Base-by-base conservation (phyloP, 768 basidiomycete species). In the Mycena alexandri region DNA sequence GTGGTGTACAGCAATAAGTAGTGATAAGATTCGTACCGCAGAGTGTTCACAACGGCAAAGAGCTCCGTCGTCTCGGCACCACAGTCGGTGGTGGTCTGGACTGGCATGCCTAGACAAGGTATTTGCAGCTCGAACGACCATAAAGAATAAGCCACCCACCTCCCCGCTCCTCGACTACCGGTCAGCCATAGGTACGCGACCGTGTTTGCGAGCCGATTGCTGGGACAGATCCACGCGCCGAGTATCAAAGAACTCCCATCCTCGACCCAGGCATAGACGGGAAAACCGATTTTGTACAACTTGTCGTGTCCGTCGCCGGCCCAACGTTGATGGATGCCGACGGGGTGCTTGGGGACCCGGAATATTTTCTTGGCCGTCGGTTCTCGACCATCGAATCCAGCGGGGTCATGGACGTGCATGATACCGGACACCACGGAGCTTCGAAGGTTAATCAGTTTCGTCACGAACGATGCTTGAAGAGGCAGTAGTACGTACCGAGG, bases 221-320 rank as follows among this genome's bases (percentile, higher is more conserved):
- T 80, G 0, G 82, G 82, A 17, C 82, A 75, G 44, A 81, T 78
- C 79, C 79, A 79, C 13, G 71, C 74, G 0, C 72, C 72, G 0
- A 77, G 76, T 0, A 73, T 75, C 60, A n/a, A n/a, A n/a, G n/a
- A n/a, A n/a, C n/a, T n/a, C n/a, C n/a, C n/a, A n/a, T 78, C 75
- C 53, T 83, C 81, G 17, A 77, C 75, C 53, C 82, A 62, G 4
- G 66, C 80, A 72, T 75, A 83, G 24, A 83, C 72, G 0, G 79
- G 78, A 67, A 83, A 83, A 0, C 82, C 83, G 36, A 82, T 82
- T 12, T 69, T 66, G 53, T 76, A 71, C 0, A 84, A 73, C 60
- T 84, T 84, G 59, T 82, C 78, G 53, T 84, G 83, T 0, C 82
- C 80, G 71, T 82, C 79, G 0, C 69, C 76, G 2, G 78, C 44